These are phyloP conservation scores for Rubus idaeus DNA, from an alignment of 306 rosid genomes.

Conservation along the genomic window DNA sequence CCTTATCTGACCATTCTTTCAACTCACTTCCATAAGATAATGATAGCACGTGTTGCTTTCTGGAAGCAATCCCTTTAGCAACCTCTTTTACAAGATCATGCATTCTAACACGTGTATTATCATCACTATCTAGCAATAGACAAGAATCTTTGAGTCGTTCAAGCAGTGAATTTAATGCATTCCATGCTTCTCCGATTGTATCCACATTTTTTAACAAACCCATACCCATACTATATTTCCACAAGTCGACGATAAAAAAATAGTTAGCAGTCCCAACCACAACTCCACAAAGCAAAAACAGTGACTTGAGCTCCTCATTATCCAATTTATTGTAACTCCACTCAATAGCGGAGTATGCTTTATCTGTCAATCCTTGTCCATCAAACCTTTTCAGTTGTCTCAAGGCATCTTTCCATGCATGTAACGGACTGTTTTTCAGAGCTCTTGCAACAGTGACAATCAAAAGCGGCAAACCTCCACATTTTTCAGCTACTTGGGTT, in stretches of 20 bases:
- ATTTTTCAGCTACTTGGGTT: conserved; percentile 26
- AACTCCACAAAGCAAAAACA: conserved; percentile 29
- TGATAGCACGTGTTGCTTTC: conserved; percentile 10
- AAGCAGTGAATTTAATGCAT: conserved; percentile 16
- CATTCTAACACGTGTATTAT: neutral
- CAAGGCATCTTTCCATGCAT: neutral
- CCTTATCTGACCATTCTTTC: conserved; percentile 11
- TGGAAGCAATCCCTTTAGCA: conserved; percentile 4
- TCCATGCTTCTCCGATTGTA: conserved; percentile 10
- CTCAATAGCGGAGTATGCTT: conserved; percentile 12
- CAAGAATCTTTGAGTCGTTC: conserved; percentile 20
- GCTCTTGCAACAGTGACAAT: conserved; percentile 38
- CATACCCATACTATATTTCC: conserved; percentile 31
- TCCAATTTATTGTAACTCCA: conserved; percentile 26
- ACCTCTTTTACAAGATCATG: conserved; percentile 28
- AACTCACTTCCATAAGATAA: conserved; percentile 7
- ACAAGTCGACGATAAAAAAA: conserved; percentile 20
- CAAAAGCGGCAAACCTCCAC: conserved; percentile 42
- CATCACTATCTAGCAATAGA: conserved; percentile 13
- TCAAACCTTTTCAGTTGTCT: conserved; percentile 9
- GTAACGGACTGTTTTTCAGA: neutral
- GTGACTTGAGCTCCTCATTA: conserved; percentile 6
- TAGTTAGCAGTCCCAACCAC: neutral
- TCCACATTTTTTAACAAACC: conserved; percentile 14
- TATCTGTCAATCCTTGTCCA: neutral